phyloP scores from a whole-genome alignment of 352 stramenopile genomes.

The Globisporangium paddicum region DNA sequence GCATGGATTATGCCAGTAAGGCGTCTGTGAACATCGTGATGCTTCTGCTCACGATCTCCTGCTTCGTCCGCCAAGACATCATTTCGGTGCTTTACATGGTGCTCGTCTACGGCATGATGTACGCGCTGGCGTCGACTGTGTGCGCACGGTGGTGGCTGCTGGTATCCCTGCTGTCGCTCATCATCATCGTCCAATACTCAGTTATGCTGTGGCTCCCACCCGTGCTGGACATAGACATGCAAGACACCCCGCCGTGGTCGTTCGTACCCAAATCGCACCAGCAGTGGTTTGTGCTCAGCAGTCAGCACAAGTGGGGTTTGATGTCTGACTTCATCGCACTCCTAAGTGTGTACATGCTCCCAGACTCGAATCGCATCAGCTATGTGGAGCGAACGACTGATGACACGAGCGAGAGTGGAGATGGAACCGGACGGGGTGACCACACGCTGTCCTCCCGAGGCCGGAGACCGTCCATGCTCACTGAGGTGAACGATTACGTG shows the following conservation, averaged over 20 bases:
- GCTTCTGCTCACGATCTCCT: constrained; percentile 68
- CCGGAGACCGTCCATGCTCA: constrained; percentile 5
- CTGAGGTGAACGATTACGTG: constrained; percentile 44
- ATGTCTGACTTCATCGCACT: constrained; percentile 73
- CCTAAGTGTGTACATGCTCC: constrained; percentile 64
- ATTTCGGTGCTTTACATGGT: constrained; percentile 77
- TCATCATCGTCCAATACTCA: constrained; percentile 71
- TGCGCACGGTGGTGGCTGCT: constrained; percentile 55
- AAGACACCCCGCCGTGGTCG: constrained; percentile 55
- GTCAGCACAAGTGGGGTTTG: constrained; percentile 76
- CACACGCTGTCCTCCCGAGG: background rate
- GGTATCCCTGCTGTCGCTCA: constrained; percentile 43
- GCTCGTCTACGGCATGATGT: constrained; percentile 81
- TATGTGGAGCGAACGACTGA: constrained; percentile 11
- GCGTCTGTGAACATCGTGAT: constrained; percentile 77
- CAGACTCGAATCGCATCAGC: constrained; percentile 39
- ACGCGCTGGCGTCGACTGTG: constrained; percentile 45
- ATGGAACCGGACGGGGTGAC: background rate
- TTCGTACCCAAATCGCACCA: constrained; percentile 49
- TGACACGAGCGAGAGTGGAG: constrained; percentile 3
- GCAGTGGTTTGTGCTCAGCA: constrained; percentile 56
- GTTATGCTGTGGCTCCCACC: constrained; percentile 71
- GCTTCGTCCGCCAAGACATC: constrained; percentile 74
- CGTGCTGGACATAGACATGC: constrained; percentile 47
- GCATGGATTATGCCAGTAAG: constrained; percentile 66